Evolutionary conservation across 2,329 filamentous ascomycete species (phyloP), one percentile per base, ranked within the genome.

Genomic region (Bipolaris gigantea): DNA sequence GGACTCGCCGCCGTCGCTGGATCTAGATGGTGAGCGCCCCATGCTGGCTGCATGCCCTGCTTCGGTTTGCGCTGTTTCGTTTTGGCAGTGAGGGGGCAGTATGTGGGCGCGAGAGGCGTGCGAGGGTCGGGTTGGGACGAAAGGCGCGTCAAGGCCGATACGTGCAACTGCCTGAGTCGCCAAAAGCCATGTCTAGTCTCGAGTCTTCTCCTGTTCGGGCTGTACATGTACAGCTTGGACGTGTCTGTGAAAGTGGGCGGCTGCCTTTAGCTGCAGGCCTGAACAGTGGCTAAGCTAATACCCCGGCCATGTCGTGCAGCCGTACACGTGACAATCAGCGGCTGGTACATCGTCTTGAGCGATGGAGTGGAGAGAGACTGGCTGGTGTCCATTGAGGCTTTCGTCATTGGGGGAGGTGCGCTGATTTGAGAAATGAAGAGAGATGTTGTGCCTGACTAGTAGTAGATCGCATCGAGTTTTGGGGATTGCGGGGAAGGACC

Each of bases 11-110:
- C 70, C 71, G 47, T 74, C 70, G 51, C 69, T 73, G 15, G 68
- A 73, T 59, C 68, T 70, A 25, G 70, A 73, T 27, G 67, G 70
- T 45, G 70, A 71, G 30, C 70, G 70, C 9, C 65, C 64, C 72
- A 74, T 74, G 38, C 36, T 49, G 41, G 44, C 53, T 48, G 32
- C 53, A 55, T 60, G 52, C 56, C 60, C 57, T 59, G 55, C 35
- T 50, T 46, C 21, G 16, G 23, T n/a, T 33, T 33, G 23, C 53
- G 51, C 53, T 33, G 38, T 18, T 55, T 49, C 32, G 44, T 46
- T 35, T 25, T 16, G 36, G 33, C 45, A 27, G 27, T 21, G 34
- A 38, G 34, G 21, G 40, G 15, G 19, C 23, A 45, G 34, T 50
- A 35, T 33, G 11, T 38, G 30, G 33, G 48, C 21, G 50, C 19